A percentile compares a stretch with the other conserved stretches of the same genome.
phyloP scores from a whole-genome alignment of 139 green algal species.

The Chlorella sp. region DNA sequence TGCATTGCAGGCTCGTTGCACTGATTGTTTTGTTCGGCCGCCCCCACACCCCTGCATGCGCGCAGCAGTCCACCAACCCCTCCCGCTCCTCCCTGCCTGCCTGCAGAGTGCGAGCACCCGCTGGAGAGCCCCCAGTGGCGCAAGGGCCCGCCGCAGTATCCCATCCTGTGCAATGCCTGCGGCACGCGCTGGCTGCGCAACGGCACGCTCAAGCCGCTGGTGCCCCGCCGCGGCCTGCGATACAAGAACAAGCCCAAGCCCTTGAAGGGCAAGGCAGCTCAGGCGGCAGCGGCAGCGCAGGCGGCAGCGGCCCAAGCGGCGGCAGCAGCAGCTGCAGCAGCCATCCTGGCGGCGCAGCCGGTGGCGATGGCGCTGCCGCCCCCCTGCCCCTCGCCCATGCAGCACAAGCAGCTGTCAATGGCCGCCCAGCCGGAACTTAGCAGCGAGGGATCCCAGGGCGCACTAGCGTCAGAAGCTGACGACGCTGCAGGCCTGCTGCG shows the following conservation, averaged over 20 bases:
- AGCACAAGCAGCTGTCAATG: constrained; percentile 1
- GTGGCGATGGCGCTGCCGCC: not conserved
- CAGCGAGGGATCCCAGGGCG: constrained; percentile 16
- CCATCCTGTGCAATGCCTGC: constrained; percentile 82
- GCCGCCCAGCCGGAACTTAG: not conserved
- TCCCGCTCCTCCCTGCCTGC: too few species aligned
- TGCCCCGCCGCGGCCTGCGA: constrained; percentile 47
- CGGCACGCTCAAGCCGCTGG: constrained; percentile 46
- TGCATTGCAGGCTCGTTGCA: too few species aligned
- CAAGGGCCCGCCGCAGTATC: constrained; percentile 62
- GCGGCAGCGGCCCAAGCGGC: not conserved
- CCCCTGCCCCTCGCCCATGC: not conserved
- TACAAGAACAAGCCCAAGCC: constrained; percentile 49
- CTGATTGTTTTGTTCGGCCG: too few species aligned
- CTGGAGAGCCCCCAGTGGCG: constrained; percentile 65
- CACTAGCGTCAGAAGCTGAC: not conserved
- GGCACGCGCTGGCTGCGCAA: constrained; percentile 67
- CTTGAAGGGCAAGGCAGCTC: not conserved
- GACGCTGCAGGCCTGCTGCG: not conserved
- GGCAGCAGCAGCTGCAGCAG: not conserved
- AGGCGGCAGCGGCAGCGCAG: not conserved
- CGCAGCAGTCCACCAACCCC: too few species aligned
- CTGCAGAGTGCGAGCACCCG: constrained; percentile 41
- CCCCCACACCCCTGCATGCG: too few species aligned
- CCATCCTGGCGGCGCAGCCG: not conserved